Percentiles rank a stretch among this genome's conserved stretches.
Evolutionary conservation across 163 green algal genomes (phyloP).

Genomic region (Chlorella variabilis): DNA sequence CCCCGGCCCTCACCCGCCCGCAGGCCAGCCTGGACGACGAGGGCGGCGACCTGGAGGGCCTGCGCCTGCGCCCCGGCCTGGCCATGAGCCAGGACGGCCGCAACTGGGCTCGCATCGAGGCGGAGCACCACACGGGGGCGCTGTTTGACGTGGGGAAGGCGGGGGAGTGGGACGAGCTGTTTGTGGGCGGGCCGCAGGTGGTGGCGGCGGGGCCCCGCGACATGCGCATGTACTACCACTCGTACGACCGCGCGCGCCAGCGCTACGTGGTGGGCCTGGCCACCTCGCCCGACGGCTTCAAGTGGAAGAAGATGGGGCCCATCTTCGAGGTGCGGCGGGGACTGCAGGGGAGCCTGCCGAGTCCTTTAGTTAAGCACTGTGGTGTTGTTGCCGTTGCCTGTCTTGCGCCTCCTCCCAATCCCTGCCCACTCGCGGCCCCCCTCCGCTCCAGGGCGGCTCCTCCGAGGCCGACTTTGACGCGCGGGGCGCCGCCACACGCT

Average conservation of each 20-base stretch:
- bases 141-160: constrained; percentile 88
- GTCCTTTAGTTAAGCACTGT: too few relatives aligned
- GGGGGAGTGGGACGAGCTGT: constrained; percentile 86
- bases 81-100: constrained; percentile 93
- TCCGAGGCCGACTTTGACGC: constrained; percentile 66
- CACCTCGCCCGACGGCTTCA: constrained; percentile 85
- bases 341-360: too few relatives aligned
- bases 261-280: constrained; percentile 78
- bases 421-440: not conserved
- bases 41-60: constrained; percentile 58
- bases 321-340: constrained; percentile 51
- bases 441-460: constrained; percentile 31
- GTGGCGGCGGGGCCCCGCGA: constrained; percentile 75
- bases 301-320: constrained; percentile 83
- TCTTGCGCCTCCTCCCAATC: too few relatives aligned
- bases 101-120: constrained; percentile 96
- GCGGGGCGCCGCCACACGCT: constrained; percentile 61
- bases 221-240: constrained; percentile 96
- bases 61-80: constrained; percentile 83
- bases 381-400: too few relatives aligned
- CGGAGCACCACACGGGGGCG: constrained; percentile 92
- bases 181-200: constrained; percentile 82
- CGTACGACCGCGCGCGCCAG: constrained; percentile 47
- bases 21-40: constrained; percentile 27
- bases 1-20: not conserved